These are phyloP conservation scores for Panus rudis DNA, from an alignment of 768 basidiomycete species.

Conservation along the genomic window DNA sequence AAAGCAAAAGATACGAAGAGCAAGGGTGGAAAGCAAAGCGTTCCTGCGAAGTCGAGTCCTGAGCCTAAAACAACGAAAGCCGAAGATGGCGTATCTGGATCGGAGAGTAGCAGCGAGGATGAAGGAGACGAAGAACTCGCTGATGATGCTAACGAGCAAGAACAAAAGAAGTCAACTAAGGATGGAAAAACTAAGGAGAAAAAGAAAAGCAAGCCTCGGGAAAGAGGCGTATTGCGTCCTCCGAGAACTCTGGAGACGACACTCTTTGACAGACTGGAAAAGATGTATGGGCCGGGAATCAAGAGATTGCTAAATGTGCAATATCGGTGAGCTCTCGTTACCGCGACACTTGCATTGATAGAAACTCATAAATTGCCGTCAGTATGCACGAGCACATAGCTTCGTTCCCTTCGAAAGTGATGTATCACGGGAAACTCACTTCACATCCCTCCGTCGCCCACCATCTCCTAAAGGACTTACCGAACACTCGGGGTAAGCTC, in stretches of 20 bases:
- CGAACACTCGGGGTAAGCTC: constrained; percentile 40
- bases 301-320: constrained; percentile 87
- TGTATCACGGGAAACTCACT: constrained; percentile 66
- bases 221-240: constrained; percentile 35
- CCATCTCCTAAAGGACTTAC: constrained; percentile 67
- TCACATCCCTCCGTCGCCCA: constrained; percentile 66
- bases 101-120: neutral
- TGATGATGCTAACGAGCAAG: neutral
- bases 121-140: neutral
- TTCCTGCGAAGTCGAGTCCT: constrained; percentile 7
- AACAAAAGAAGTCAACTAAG: neutral
- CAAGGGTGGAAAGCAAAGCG: constrained; percentile 7
- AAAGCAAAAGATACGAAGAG: neutral
- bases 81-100: no score
- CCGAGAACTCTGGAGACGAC: constrained; percentile 80
- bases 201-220: neutral
- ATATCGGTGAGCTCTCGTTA: constrained; percentile 66
- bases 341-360: neutral
- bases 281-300: constrained; percentile 75
- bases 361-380: neutral
- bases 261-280: constrained; percentile 86
- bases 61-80: constrained; percentile 5
- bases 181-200: neutral
- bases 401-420: constrained; percentile 73
- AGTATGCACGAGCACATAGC: constrained; percentile 90